These are phyloP conservation scores for Cystobasidium tubakii DNA, from an alignment of 768 basidiomycete genomes.

Conservation along the genomic window DNA sequence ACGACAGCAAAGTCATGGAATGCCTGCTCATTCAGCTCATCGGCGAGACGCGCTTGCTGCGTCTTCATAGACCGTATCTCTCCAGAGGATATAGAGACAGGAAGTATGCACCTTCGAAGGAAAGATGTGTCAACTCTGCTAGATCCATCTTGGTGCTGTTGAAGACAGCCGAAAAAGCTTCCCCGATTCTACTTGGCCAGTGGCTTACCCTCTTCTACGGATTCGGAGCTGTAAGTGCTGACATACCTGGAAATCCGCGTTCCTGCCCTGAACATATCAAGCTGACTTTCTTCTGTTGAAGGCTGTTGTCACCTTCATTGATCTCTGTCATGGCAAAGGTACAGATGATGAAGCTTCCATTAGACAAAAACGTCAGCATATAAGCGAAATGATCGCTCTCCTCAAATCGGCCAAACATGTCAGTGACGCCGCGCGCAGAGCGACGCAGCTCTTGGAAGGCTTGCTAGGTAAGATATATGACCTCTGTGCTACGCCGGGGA, in stretches of 20 bases:
- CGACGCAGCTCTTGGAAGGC: conserved; percentile 28
- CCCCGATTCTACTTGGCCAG: conserved; percentile 18
- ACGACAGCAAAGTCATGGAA: conserved; percentile 33
- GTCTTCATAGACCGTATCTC: conserved; percentile 38
- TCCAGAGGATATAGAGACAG: conserved; percentile 26
- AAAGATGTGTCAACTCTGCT: conserved; percentile 36
- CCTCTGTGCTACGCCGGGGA: neutral
- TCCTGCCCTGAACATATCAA: neutral
- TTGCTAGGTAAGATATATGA: conserved; percentile 6
- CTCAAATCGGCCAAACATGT: conserved; percentile 27
- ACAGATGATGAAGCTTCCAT: neutral
- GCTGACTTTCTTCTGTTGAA: neutral
- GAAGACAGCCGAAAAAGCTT: conserved; percentile 20
- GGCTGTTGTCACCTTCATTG: conserved; percentile 37
- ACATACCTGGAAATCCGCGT: neutral
- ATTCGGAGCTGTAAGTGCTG: conserved; percentile 28
- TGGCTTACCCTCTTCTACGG: conserved; percentile 38
- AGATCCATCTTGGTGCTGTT: conserved; percentile 24
- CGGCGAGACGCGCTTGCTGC: conserved; percentile 34
- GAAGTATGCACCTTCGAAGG: conserved; percentile 31
- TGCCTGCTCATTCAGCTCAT: conserved; percentile 33
- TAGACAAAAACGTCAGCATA: neutral
- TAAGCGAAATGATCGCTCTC: conserved; percentile 28
- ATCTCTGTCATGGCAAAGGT: conserved; percentile 24
- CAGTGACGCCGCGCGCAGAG: conserved; percentile 34